phyloP scores from a whole-genome alignment of 192 early-diverging fungal species.

The Podila epicladia region DNA sequence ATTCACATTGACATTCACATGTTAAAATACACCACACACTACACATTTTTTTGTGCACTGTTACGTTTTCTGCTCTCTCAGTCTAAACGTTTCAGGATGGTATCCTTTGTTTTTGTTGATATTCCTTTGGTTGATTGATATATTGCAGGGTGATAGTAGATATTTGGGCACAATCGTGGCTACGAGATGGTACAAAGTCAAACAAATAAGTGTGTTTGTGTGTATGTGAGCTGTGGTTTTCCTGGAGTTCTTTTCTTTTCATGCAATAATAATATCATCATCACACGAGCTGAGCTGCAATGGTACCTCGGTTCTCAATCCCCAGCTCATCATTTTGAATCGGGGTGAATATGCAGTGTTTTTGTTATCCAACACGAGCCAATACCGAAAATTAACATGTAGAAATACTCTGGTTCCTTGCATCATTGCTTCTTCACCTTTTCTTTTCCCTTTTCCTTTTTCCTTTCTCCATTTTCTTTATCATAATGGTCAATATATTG shows the following conservation, averaged over 20 bases:
- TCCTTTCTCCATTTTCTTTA: not conserved
- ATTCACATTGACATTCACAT: too few relatives aligned
- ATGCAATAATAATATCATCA: too few relatives aligned
- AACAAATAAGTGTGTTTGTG: too few relatives aligned
- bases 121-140: not conserved
- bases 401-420: not conserved
- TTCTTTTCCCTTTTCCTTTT: not conserved
- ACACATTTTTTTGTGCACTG: not conserved
- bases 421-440: not conserved
- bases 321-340: constrained; percentile 1
- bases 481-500: not conserved
- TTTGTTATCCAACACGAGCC: too few relatives aligned
- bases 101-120: not conserved
- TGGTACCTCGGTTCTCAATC: too few relatives aligned
- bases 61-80: not conserved
- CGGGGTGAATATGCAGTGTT: not conserved
- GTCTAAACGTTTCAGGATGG: not conserved
- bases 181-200: too few relatives aligned
- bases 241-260: too few relatives aligned
- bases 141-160: too few relatives aligned
- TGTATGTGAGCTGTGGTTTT: too few relatives aligned
- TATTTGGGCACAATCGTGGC: too few relatives aligned
- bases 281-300: too few relatives aligned
- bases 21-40: not conserved
- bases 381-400: too few relatives aligned